Evolutionary conservation across 192 early-diverging fungal species (phyloP).

Genomic region (Coemansia aciculifera): DNA sequence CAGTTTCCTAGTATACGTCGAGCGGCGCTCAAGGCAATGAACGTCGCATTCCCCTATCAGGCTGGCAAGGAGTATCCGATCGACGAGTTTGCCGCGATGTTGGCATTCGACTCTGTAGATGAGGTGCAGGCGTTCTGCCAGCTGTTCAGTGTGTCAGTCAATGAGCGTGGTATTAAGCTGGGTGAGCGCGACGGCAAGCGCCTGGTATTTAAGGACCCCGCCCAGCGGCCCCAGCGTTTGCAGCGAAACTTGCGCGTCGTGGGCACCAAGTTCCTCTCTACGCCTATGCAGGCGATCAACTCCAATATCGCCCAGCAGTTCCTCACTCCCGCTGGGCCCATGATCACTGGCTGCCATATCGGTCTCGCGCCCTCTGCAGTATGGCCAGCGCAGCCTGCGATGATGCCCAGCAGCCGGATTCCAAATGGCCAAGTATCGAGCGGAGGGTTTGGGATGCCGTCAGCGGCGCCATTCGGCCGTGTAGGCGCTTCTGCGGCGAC

Average conservation of each 20-base stretch:
- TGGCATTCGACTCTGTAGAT: slow-evolving; percentile 63
- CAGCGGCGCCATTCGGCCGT: not conserved
- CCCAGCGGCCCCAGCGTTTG: slow-evolving; percentile 18
- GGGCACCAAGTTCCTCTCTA: slow-evolving; percentile 35
- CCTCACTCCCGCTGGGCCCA: slow-evolving; percentile 6
- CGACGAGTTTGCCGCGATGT: slow-evolving; percentile 52
- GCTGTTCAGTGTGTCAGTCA: slow-evolving; percentile 28
- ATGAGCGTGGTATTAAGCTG: slow-evolving; percentile 27
- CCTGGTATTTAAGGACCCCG: slow-evolving; percentile 36
- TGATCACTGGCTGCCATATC: not conserved
- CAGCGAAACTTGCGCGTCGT: slow-evolving; percentile 36
- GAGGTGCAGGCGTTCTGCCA: slow-evolving; percentile 51
- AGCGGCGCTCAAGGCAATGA: slow-evolving; percentile 73
- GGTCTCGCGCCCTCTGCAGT: not conserved
- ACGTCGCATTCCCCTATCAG: slow-evolving; percentile 60
- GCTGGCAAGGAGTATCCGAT: slow-evolving; percentile 50
- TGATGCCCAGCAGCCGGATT: not conserved
- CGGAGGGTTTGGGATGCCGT: slow-evolving; percentile 1
- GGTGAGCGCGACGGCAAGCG: slow-evolving; percentile 37
- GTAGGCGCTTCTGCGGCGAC: not conserved
- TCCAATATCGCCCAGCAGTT: slow-evolving; percentile 18
- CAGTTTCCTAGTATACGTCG: slow-evolving; percentile 75
- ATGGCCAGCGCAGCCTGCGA: not conserved
- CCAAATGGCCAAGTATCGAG: not conserved
- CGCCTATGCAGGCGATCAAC: slow-evolving; percentile 43